Conservation (phyloP, 2,329 filamentous ascomycete genomes). For the Trichoderma koningii region DNA sequence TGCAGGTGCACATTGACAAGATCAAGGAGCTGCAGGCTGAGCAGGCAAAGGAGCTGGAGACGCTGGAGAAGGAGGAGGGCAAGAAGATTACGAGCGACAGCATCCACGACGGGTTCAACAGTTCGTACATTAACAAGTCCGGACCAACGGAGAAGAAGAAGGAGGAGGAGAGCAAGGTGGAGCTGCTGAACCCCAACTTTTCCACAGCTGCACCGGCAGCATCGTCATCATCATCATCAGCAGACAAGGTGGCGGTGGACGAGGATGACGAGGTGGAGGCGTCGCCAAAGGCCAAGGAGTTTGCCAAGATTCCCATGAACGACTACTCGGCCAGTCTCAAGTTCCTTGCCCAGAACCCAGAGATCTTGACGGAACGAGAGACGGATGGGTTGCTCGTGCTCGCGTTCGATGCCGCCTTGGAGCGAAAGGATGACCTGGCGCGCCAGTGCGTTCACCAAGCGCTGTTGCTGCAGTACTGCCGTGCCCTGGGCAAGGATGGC, state of each 20-base stretch:
- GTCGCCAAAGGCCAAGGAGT: conserved; percentile 75
- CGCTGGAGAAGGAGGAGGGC: conserved; percentile 81
- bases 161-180: conserved; percentile 57
- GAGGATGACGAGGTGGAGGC: conserved; percentile 76
- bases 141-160: conserved; percentile 50
- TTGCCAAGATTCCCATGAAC: conserved; percentile 73
- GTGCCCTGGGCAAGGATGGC: conserved; percentile 82
- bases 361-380: conserved; percentile 79
- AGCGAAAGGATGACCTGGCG: conserved; percentile 73
- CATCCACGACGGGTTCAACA: conserved; percentile 87
- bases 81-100: conserved; percentile 93
- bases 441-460: conserved; percentile 92
- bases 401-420: conserved; percentile 85
- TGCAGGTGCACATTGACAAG: conserved; percentile 74
- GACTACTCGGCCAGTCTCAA: conserved; percentile 74
- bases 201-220: background rate
- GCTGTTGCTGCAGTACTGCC: conserved; percentile 90
- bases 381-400: conserved; percentile 88
- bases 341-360: conserved; percentile 77
- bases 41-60: conserved; percentile 69
- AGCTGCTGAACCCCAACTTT: conserved; percentile 74
- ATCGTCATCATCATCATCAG: conserved; percentile 7
- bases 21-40: conserved; percentile 77
- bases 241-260: conserved; percentile 45
- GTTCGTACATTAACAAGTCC: conserved; percentile 73